Evolutionary conservation across 164 flowering plant genomes (phyloP), one percentile per base, ranked within the genome.

Genomic region (grape (Vitis vinifera)): DNA sequence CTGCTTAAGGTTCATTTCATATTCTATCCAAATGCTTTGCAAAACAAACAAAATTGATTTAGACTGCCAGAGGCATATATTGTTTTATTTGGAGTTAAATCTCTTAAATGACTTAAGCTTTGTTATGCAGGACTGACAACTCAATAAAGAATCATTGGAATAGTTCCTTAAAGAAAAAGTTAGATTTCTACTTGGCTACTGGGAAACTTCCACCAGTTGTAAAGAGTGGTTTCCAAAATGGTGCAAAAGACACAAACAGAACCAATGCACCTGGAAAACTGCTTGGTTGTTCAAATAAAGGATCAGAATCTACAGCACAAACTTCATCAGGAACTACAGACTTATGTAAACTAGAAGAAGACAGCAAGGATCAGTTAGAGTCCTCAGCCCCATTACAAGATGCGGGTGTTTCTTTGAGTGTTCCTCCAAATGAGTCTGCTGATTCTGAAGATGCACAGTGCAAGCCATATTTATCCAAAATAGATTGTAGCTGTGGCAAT

Each of bases 131-230:
- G 90, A 96, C 98, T 68, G 98, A 96, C 66, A 96, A 93, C 70
- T 80, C 98, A 63, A 96, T 93, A 76, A 93, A 93, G 87, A 96
- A 96, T 80, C 99, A 93, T 77, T 96, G 98, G 99, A 93, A 93
- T 80, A 96, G 98, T 78, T 93, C 97, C 65, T 78, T 96, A 73
- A 93, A 87, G 90, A 91, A 92, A 74, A 90, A 93, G 75, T 59
- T 89, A 58, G 95, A 90, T 74, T 89, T 88, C 77, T 91, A 89
- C 73, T 62, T 87, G 78, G 87, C 85, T 51, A 88, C 91, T 37
- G 98, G 94, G 56, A 81, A 82, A 62, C 91, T 91, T 71, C 94
- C 88, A 8, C 87, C 92, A 23, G 79, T 68, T 72, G 58, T 83
- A 14, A 90, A 82, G 69, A 83, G 62, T 72, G 79, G 71, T 44